Evolutionary conservation across 495 filamentous ascomycete species (phyloP), one percentile per base, ranked within the genome.

Genomic region (Pseudevernia furfuracea): DNA sequence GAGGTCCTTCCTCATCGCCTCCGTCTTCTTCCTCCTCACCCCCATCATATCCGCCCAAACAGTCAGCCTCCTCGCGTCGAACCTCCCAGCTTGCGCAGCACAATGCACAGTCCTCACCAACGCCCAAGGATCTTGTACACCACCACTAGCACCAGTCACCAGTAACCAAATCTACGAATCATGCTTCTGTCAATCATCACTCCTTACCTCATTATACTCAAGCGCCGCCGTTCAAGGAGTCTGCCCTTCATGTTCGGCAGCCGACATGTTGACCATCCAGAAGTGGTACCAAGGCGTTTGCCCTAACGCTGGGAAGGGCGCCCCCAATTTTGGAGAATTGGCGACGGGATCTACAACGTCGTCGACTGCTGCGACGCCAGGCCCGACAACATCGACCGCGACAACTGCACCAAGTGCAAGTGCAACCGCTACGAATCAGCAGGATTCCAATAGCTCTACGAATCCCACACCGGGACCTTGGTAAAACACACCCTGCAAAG

Each of bases 151-250:
- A 34, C 75, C 77, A 43, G 57, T 59, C 37, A 71, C 59, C 64
- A 74, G 57, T 64, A 69, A 63, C 68, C 71, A 25, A 28, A 74
- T 70, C 65, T 82, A 81, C 70, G 74, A 80, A 61, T 76, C 76
- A 32, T 86, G 84, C 68, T 83, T 85, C 74, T 86, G 84, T 72
- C 74, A 79, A 65, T 82, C 79, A 17, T 62, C 72, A 15, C 69
- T 72, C 44, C 74, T 85, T 15, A 71, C 70, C 19, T 64, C 69
- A 12, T 72, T 84, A 30, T 71, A 81, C 52, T 68, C 68, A 25
- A 73, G 73, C 44, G 66, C 72, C 6, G 63, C 67, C 32, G 70
- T 71, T 15, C 67, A 66, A 30, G 69, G 59, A 36, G 39, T 48
- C 21, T 71, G 70, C 57, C 28, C 62, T 12, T 44, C 49, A 30